Conservation (phyloP, 2,329 filamentous ascomycete species). For the Colletotrichum tropicale region DNA sequence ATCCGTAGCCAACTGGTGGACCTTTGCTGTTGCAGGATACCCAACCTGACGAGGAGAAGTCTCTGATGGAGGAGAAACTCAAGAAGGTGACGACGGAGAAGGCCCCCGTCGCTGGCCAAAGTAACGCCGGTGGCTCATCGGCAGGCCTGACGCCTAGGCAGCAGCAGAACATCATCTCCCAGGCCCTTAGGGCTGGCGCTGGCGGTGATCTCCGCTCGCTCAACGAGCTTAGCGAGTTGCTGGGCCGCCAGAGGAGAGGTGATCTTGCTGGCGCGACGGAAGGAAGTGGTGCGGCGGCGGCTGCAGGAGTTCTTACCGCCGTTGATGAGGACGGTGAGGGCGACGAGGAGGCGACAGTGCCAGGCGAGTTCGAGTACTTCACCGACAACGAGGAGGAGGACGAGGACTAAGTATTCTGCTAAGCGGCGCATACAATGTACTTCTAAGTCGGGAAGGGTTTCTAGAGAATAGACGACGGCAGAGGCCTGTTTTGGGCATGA, state of each 20-base stretch:
- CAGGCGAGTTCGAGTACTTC: constrained; percentile 79
- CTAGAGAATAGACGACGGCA: constrained; percentile 13
- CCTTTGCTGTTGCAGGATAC: constrained; percentile 91
- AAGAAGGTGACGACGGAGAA: constrained; percentile 76
- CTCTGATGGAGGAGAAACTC: constrained; percentile 87
- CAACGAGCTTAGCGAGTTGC: constrained; percentile 48
- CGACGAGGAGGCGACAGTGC: constrained; percentile 73
- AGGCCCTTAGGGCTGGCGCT: constrained; percentile 26
- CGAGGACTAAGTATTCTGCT: constrained; percentile 21
- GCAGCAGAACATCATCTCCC: constrained; percentile 31
- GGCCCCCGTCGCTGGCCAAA: constrained; percentile 58
- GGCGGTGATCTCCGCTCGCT: constrained; percentile 35
- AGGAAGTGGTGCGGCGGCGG: constrained; percentile 70
- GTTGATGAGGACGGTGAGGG: constrained; percentile 84
- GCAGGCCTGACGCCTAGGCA: constrained; percentile 30
- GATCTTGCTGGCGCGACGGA: constrained; percentile 38
- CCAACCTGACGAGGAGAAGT: constrained; percentile 77
- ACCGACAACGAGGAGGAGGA: constrained; percentile 66
- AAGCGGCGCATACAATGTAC: background rate
- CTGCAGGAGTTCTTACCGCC: constrained; percentile 81
- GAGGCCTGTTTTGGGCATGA: background rate
- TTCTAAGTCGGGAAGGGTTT: background rate
- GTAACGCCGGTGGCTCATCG: constrained; percentile 33
- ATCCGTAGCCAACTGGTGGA: constrained; percentile 81
- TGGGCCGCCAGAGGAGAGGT: constrained; percentile 30